Evolutionary conservation across 345 rosid species (phyloP).

Genomic region (Salix viminalis): DNA sequence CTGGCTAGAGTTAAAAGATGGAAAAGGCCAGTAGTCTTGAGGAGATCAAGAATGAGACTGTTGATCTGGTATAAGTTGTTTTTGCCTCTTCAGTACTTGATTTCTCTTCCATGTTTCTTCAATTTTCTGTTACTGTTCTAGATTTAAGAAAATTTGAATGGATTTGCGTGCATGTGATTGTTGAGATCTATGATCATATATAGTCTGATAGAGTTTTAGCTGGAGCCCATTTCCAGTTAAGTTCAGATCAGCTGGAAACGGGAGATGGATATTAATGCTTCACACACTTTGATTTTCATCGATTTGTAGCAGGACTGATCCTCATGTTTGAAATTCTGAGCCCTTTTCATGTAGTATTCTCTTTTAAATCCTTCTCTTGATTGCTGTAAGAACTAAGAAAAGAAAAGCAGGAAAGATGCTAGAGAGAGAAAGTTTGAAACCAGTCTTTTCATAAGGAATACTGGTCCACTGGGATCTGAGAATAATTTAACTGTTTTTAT

Average conservation of each 20-base stretch:
- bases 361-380: not conserved
- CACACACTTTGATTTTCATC: not conserved
- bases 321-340: no score
- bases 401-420: not conserved
- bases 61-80: slow-evolving; percentile 17
- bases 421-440: not conserved
- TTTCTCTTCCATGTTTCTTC: not conserved
- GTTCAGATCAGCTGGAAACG: not conserved
- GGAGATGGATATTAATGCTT: not conserved
- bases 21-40: slow-evolving; percentile 18
- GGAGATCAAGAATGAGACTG: slow-evolving; percentile 27
- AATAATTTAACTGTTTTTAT: no score
- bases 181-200: not conserved
- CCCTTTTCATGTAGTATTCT: not conserved
- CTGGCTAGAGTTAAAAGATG: not conserved
- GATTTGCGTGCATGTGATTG: not conserved
- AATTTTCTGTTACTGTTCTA: not conserved
- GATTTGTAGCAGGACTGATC: not conserved
- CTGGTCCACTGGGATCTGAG: not conserved
- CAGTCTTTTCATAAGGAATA: not conserved
- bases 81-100: no score
- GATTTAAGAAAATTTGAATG: not conserved
- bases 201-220: not conserved
- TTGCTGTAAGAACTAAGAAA: not conserved
- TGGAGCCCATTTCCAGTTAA: not conserved